phyloP scores from a whole-genome alignment of 106 monocot genomes.

The Dendrobium chrysotoxum region DNA sequence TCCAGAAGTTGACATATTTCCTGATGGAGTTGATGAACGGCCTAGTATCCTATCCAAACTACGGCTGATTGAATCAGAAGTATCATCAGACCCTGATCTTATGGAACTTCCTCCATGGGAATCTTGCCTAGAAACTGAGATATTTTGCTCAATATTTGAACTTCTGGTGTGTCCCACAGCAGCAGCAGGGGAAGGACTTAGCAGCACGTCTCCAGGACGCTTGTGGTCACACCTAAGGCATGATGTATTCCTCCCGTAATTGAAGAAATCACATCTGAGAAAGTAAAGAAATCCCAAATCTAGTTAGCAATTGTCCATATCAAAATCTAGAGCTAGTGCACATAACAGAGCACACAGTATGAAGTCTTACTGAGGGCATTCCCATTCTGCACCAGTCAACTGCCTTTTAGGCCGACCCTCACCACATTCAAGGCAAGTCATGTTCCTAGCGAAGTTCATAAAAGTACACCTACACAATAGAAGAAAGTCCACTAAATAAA shows the following conservation, averaged over 20 bases:
- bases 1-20: constrained; percentile 6
- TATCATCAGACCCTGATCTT: constrained; percentile 15
- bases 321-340: background rate
- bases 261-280: constrained; percentile 80
- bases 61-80: constrained; percentile 38
- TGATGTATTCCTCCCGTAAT: constrained; percentile 77
- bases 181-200: constrained; percentile 7
- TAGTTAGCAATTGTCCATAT: background rate
- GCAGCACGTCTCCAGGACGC: constrained; percentile 39
- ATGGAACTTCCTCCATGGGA: constrained; percentile 8
- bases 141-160: constrained; percentile 11
- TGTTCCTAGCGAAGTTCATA: constrained; percentile 86
- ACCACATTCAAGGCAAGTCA: constrained; percentile 76
- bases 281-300: background rate
- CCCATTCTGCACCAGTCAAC: constrained; percentile 91
- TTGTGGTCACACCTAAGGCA: constrained; percentile 92
- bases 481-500: constrained; percentile 4
- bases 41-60: constrained; percentile 79
- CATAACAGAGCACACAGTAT: background rate
- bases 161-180: constrained; percentile 5
- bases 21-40: constrained; percentile 28
- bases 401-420: constrained; percentile 62
- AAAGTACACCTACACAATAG: constrained; percentile 76
- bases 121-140: constrained; percentile 17
- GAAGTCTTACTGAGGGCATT: constrained; percentile 85